Conservation (phyloP, 768 basidiomycete genomes). For the Mycena latifolia region DNA sequence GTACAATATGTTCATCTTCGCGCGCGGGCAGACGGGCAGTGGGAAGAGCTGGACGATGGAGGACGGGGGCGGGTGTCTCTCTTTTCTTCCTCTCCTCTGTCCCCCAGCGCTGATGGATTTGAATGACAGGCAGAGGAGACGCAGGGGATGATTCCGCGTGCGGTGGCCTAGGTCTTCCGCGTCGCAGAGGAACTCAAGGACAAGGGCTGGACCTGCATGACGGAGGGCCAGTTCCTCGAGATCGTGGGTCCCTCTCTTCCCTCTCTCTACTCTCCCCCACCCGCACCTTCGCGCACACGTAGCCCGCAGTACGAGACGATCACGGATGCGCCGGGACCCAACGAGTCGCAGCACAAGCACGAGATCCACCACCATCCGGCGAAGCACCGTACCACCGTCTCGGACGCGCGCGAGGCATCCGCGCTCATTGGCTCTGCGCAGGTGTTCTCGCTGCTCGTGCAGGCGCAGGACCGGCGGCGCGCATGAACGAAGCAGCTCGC, state of each 20-base stretch:
- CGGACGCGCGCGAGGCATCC: conserved; percentile 83
- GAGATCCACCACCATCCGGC: conserved; percentile 92
- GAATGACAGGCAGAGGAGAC: conserved; percentile 68
- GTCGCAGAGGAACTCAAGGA: conserved; percentile 79
- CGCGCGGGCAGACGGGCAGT: conserved; percentile 94
- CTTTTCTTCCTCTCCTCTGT: neutral
- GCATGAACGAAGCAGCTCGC: conserved; percentile 96
- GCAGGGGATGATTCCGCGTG: conserved; percentile 93
- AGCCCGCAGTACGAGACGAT: conserved; percentile 85
- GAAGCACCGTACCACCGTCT: conserved; percentile 83
- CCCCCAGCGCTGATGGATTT: neutral
- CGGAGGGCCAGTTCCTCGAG: conserved; percentile 97
- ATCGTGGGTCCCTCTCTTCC: conserved; percentile 69
- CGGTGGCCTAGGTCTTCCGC: conserved; percentile 90
- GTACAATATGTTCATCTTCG: conserved; percentile 89
- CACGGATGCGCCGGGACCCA: conserved; percentile 64
- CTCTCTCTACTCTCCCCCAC: conserved; percentile 13
- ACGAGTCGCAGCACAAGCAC: conserved; percentile 65
- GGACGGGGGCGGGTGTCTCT: conserved; percentile 73
- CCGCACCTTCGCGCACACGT: conserved; percentile 1
- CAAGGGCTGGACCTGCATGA: conserved; percentile 91
- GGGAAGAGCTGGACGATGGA: conserved; percentile 96
- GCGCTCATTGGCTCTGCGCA: conserved; percentile 80
- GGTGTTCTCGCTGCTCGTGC: conserved; percentile 77
- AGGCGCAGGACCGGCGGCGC: conserved; percentile 85